These are phyloP conservation scores for Elymus sibiricus DNA, from an alignment of 176 grass and related monocot genomes.

Conservation along the genomic window DNA sequence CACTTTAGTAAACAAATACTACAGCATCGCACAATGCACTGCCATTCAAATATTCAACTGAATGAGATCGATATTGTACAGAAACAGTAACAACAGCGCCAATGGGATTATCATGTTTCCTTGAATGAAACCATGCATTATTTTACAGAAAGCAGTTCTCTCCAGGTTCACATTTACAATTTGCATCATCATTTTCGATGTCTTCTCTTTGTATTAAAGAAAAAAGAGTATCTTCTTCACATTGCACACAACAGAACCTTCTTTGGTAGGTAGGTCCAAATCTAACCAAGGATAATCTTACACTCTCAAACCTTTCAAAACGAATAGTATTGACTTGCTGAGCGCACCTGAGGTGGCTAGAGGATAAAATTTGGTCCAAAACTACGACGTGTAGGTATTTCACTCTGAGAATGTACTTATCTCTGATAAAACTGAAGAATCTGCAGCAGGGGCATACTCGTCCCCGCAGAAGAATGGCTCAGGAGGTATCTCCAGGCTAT, in stretches of 20 bases:
- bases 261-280: not conserved
- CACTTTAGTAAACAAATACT: not conserved
- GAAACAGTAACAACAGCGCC: not conserved
- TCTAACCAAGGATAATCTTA: not conserved
- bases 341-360: not conserved
- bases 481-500: not conserved
- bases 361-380: not conserved
- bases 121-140: not conserved
- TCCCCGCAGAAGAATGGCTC: not conserved
- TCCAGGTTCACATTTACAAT: not conserved
- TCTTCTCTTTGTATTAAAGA: not conserved
- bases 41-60: not conserved
- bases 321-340: not conserved
- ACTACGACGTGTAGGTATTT: not conserved
- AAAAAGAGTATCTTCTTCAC: not conserved
- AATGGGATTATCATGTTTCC: not conserved
- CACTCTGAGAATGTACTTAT: not conserved
- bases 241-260: not conserved
- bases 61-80: not conserved
- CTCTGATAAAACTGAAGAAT: not conserved
- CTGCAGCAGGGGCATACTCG: not conserved
- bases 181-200: not conserved
- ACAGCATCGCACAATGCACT: not conserved
- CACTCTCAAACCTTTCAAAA: not conserved
- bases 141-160: not conserved